Conservation (phyloP, 306 rosid genomes). For the Arachis stenosperma region DNA sequence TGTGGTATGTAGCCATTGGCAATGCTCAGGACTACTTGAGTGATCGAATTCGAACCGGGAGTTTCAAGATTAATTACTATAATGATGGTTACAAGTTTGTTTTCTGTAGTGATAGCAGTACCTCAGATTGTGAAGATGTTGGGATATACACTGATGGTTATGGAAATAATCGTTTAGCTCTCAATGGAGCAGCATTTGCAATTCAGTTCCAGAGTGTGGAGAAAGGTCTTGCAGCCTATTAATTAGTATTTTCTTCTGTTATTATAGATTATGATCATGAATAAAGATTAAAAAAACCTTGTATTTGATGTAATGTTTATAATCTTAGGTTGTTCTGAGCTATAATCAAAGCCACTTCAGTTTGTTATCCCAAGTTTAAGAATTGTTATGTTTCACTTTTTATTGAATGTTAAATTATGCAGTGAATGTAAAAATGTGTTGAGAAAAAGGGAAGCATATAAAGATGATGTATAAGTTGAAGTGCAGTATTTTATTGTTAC, state of each 20-base stretch:
- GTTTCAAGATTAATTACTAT: conserved; percentile 1
- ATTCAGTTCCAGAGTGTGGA: conserved; percentile 14
- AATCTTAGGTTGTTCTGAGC: background rate
- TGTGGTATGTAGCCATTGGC: conserved; percentile 19
- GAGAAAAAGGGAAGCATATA: background rate
- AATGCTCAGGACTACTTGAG: background rate
- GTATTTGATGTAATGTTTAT: too few relatives aligned
- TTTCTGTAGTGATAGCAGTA: background rate
- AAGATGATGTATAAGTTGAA: background rate
- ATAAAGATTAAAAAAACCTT: too few relatives aligned
- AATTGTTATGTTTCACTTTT: background rate
- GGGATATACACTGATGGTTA: conserved; percentile 8
- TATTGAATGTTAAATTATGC: background rate
- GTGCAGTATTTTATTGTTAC: background rate
- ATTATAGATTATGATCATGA: too few relatives aligned
- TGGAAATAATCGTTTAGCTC: conserved; percentile 6
- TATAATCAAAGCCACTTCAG: background rate
- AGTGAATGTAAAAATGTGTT: background rate
- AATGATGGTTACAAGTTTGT: background rate
- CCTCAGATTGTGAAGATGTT: conserved; percentile 19
- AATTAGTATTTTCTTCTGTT: background rate
- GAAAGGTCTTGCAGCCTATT: background rate
- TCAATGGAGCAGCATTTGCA: background rate
- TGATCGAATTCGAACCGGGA: background rate
- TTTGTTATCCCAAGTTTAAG: background rate